Evolutionary conservation across 768 basidiomycete species (phyloP).

Genomic region (Pulveroboletus frians): DNA sequence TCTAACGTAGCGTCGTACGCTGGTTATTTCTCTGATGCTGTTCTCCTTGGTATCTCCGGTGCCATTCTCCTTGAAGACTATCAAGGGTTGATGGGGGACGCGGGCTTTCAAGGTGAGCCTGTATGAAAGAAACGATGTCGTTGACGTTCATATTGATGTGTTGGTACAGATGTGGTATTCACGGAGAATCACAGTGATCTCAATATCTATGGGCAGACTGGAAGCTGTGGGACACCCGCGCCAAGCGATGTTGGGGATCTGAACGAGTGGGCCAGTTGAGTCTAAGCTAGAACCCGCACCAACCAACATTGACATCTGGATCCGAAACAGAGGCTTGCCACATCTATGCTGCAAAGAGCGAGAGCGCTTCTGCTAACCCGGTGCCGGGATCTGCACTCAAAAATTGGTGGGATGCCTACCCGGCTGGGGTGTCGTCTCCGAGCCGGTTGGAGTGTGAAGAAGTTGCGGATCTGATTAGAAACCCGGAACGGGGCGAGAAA

Average conservation of each 20-base stretch:
- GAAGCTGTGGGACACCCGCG: conserved; percentile 5
- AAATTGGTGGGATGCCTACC: conserved; percentile 55
- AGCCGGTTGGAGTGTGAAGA: conserved; percentile 31
- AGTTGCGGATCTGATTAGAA: conserved; percentile 31
- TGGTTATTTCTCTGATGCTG: conserved; percentile 45
- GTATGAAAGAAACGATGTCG: neutral
- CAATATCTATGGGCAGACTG: conserved; percentile 29
- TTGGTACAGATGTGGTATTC: conserved; percentile 36
- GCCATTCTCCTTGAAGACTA: conserved; percentile 40
- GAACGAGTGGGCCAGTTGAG: conserved; percentile 43
- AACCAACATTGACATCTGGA: neutral
- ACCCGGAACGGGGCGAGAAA: conserved; percentile 4
- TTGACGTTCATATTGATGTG: neutral
- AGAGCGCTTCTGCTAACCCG: neutral
- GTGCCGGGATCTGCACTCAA: conserved; percentile 25
- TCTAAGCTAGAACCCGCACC: neutral
- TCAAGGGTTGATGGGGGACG: conserved; percentile 30
- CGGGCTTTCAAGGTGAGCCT: conserved; percentile 40
- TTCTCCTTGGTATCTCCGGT: conserved; percentile 40
- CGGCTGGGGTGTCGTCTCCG: conserved; percentile 31
- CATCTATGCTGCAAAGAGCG: conserved; percentile 41
- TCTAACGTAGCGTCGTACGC: conserved; percentile 39
- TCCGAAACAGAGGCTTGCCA: conserved; percentile 39
- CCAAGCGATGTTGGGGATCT: conserved; percentile 28
- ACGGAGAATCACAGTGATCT: conserved; percentile 40